Evolutionary conservation across 1,139 yeast species (phyloP), one percentile per base, ranked within the genome.

Genomic region (Taiozyma sp.): DNA sequence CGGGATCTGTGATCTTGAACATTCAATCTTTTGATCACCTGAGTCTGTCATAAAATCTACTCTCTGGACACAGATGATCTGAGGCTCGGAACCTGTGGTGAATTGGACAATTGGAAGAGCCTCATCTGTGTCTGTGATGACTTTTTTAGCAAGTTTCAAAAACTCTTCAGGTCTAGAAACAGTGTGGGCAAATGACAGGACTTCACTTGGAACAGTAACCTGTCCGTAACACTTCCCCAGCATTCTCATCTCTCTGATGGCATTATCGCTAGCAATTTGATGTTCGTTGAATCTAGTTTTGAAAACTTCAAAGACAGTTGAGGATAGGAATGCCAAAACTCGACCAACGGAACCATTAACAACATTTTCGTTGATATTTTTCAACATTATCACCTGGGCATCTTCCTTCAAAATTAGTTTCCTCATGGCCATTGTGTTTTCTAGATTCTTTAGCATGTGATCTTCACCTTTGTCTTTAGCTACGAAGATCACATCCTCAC

Each of bases 321-420:
- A 55, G 0, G 73, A 62, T 10, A 68, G 55, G 53, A 72, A 72
- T 34, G 68, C 66, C 8, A 71, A 52, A 1, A 93, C 90, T 50
- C 76, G 83, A 0, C 99, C 99, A 47, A 93, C 72, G 0, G 97
- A 81, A 0, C 99, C 99, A 67, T 93, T 93, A 24, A 95, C 98
- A 44, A 93, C 72, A 1, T 85, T 79, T 44, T 85, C 93, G 60
- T 90, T 97, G 51, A 83, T 77, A 64, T 93, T 95, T 65, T 91
- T 93, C 56, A 93, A 75, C 77, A 95, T 84, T 97, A 93, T 91
- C 0, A 93, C 99, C 67, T 93, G 99, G 0, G 97, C 95, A 49
- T 88, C 88, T 50, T 78, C 80, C 61, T 90, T 91, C 60, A 93
- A 71, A 1, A 72, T 73, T 16, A 93, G 67, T n/a, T 66, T 65